Evolutionary conservation across 2,329 filamentous ascomycete species (phyloP), one percentile per base, ranked within the genome.

Genomic region (Lecanosticta acicola): DNA sequence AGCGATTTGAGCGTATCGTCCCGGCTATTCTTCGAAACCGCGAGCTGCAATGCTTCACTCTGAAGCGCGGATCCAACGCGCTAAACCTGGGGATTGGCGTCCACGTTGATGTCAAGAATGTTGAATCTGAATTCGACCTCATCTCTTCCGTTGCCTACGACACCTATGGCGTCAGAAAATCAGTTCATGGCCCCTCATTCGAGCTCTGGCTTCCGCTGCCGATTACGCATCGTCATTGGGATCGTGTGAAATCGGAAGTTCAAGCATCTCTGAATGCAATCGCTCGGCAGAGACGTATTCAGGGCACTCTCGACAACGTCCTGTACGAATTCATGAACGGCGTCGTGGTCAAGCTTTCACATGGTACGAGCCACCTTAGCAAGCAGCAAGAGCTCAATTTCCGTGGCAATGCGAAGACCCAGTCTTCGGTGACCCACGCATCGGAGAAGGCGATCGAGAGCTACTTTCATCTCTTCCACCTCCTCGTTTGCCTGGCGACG

Each of bases 261-360:
- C 21, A 44, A 8, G 29, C 45, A 2, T 41, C 37, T 13, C 20
- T 55, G 13, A 41, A 35, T 11, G 21, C 7, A 8, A 50, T 59
- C 21, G 42, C 40, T 9, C 26, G 13, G 3, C n/a, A 16, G 4
- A 40, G 42, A 1, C 24, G 24, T 32, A 3, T 24, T 51, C 24
- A 32, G 39, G 49, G 49, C 10, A 39, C 41, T 8, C 29, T 36
- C 14, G 51, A 54, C 20, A 48, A 54, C 11, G 50, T 54, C 32
- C 40, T 57, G 19, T 56, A 54, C 39, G 39, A 44, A 11, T 51
- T 59, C 44, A 56, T 57, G 54, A 59, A 56, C 43, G 53, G 54
- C 18, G 41, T 56, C 34, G 48, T 54, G 5, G 50, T 59, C 13
- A 44, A 45, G 24, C 47, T 57, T 9, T 55, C 51, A 7, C 24